Conservation (phyloP, 139 green algal genomes). For the Chlorella sp. region DNA sequence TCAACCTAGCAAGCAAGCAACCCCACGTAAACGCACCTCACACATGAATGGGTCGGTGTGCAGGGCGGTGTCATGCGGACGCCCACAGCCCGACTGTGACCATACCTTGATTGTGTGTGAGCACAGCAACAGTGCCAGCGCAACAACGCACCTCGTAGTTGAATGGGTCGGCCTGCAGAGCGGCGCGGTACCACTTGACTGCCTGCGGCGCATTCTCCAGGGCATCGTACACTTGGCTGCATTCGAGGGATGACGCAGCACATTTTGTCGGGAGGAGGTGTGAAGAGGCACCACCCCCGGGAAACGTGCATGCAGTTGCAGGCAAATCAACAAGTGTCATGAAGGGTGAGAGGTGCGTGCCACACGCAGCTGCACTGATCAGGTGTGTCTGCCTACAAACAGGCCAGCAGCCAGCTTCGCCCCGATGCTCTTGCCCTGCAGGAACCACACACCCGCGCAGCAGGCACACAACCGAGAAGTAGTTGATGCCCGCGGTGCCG, state of each 20-base stretch:
- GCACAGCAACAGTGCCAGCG: too few species aligned
- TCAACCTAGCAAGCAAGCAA: background rate
- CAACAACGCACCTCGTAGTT: conserved; percentile 76
- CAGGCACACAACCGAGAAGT: conserved; percentile 65
- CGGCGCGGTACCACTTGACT: conserved; percentile 56
- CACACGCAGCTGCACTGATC: background rate
- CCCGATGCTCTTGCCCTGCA: too few species aligned
- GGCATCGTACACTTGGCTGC: conserved; percentile 76
- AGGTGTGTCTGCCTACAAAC: too few species aligned
- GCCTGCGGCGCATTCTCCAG: conserved; percentile 83
- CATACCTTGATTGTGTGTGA: too few species aligned
- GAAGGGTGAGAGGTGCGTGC: background rate
- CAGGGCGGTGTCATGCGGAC: too few species aligned
- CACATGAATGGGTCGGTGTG: too few species aligned
- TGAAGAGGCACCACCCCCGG: too few species aligned
- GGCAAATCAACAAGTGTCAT: background rate
- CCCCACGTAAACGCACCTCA: background rate
- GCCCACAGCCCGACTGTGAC: too few species aligned
- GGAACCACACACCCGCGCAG: conserved; percentile 60
- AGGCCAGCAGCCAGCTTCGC: too few species aligned
- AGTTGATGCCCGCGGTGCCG: conserved; percentile 15
- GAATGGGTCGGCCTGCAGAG: conserved; percentile 85
- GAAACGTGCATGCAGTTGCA: too few species aligned
- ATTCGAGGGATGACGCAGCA: background rate
- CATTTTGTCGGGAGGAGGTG: too few species aligned